Base-by-base conservation (phyloP, 2,329 filamentous ascomycete genomes). In the Ceratocystis cacaofunesta region DNA sequence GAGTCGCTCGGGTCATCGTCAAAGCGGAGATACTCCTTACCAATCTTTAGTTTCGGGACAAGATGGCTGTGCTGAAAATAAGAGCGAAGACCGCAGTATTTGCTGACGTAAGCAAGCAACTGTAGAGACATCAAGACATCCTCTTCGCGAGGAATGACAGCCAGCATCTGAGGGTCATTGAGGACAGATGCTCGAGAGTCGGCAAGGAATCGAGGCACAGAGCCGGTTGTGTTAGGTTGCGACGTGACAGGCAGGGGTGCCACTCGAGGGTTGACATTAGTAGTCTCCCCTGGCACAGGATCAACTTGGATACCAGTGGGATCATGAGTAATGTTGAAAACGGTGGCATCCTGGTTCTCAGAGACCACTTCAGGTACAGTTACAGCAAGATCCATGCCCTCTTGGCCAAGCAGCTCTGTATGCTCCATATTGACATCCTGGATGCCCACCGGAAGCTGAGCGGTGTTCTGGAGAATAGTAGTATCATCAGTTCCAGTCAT, bases 51-150 rank as follows among this genome's bases (percentile, higher is more conserved):
- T 69, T 86, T 88, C 0, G 94, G 94, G 3, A 99, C 94, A 10
- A 97, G 80, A 72, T 99, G 94, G 48, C 92, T 95, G 74, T 88
- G 84, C 73, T 99, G 94, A 74, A 99, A 99, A 75, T 96, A 99
- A 3, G 90, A 87, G 19, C 94, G 85, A 36, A 99, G 83, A 71
- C 95, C 95, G 80, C 94, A 97, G 76, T 99, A 99, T 75, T 99
- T 99, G 28, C 92, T 96, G 66, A 99, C 92, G 74, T 99, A 99
- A 17, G 94, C 94, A 58, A 99, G 82, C 22, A 99, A 83, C 75
- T 99, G 94, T 46, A 99, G 81, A 5, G 94, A 96, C 92, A 99
- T 96, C 69, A 99, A 80, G 1, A 99, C 94, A 72, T 99, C 94
- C 75, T 99, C 94, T 71, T 99, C 94, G 62, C 94, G 85, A 8